A percentile compares a stretch with the other conserved stretches of the same genome.
These are phyloP conservation scores for Pseudopithomyces chartarum DNA, from an alignment of 2,329 filamentous ascomycete species.

Conservation along the genomic window DNA sequence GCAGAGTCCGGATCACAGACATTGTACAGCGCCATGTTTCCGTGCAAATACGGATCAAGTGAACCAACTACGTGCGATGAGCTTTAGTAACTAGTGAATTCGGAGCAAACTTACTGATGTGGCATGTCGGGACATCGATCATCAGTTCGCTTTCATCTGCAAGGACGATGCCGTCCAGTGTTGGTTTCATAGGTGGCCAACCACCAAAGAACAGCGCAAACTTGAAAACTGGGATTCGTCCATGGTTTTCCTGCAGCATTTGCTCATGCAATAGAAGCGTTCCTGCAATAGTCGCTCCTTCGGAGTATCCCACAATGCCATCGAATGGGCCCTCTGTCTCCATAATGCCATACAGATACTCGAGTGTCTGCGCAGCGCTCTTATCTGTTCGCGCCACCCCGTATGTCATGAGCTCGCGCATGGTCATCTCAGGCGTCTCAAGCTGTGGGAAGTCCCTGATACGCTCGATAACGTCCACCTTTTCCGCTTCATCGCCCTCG, in stretches of 20 bases:
- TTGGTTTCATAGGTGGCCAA: slow-evolving; percentile 48
- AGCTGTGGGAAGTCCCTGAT: slow-evolving; percentile 61
- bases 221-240: slow-evolving; percentile 40
- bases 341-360: slow-evolving; percentile 26
- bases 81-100: not conserved
- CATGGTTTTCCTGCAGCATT: slow-evolving; percentile 20
- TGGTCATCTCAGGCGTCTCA: slow-evolving; percentile 60
- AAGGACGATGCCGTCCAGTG: slow-evolving; percentile 39
- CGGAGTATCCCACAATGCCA: slow-evolving; percentile 65
- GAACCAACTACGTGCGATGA: slow-evolving; percentile 24
- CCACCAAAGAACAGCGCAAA: slow-evolving; percentile 57
- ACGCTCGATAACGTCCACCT: slow-evolving; percentile 43
- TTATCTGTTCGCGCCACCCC: slow-evolving; percentile 40
- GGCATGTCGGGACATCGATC: slow-evolving; percentile 49
- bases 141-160: slow-evolving; percentile 48
- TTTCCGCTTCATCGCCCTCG: slow-evolving; percentile 18
- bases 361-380: slow-evolving; percentile 23
- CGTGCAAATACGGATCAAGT: slow-evolving; percentile 64
- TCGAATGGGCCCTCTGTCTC: slow-evolving; percentile 46
- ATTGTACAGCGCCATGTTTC: slow-evolving; percentile 65
- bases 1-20: slow-evolving; percentile 65
- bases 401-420: slow-evolving; percentile 55
- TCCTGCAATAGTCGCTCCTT: slow-evolving; percentile 62
- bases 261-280: slow-evolving; percentile 39
- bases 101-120: slow-evolving; percentile 35